Evolutionary conservation across 768 basidiomycete genomes (phyloP).

Genomic region (Agaricus sinodeliciosus): DNA sequence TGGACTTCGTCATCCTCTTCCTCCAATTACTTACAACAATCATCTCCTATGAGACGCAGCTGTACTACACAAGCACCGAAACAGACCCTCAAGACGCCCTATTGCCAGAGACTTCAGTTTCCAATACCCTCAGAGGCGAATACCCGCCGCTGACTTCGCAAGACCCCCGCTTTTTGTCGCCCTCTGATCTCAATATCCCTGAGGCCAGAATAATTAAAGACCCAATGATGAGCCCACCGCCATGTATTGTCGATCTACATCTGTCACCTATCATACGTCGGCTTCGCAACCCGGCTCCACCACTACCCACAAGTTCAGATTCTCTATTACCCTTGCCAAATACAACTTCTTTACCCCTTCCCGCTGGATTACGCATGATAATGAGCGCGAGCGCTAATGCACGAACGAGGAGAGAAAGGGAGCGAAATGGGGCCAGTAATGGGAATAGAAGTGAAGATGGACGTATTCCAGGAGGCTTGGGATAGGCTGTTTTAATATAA

Average conservation of each 20-base stretch:
- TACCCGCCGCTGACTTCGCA: background rate
- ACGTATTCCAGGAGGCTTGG: conserved; percentile 28
- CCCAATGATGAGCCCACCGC: conserved; percentile 14
- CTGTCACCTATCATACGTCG: conserved; percentile 47
- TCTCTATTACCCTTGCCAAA: conserved; percentile 51
- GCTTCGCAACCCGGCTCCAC: conserved; percentile 47
- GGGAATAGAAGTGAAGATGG: conserved; percentile 11
- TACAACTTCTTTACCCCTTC: conserved; percentile 48
- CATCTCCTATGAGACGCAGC: conserved; percentile 60
- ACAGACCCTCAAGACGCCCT: conserved; percentile 35
- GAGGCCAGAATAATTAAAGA: conserved; percentile 16
- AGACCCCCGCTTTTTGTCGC: conserved; percentile 15
- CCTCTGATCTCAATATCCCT: conserved; percentile 10
- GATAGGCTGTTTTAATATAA: conserved; percentile 7
- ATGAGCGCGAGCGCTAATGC: conserved; percentile 35
- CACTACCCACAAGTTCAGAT: conserved; percentile 20
- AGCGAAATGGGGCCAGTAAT: conserved; percentile 1
- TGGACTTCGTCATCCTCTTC: conserved; percentile 62
- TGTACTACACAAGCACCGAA: conserved; percentile 31
- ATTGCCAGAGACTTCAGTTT: conserved; percentile 16
- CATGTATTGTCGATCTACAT: conserved; percentile 54
- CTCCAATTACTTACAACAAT: conserved; percentile 62
- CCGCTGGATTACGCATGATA: conserved; percentile 43
- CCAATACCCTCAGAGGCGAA: conserved; percentile 12
- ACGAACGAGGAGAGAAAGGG: conserved; percentile 15